Evolutionary conservation across 2,329 filamentous ascomycete species (phyloP), one percentile per base, ranked within the genome.

Genomic region (Epichloe festucae): DNA sequence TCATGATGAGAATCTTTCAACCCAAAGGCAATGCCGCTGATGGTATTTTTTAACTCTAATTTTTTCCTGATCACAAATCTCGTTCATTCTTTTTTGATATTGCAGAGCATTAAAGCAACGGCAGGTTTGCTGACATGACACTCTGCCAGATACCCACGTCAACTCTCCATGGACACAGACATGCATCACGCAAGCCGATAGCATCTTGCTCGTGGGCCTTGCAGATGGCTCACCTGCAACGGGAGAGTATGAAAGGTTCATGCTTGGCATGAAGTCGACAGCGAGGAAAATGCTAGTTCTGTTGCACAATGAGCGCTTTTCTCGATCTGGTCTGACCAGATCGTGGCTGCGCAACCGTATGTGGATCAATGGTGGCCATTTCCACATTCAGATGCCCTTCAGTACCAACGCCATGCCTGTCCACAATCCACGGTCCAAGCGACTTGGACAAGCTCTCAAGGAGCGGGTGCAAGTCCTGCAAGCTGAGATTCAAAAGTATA

Each of bases 121-220:
- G 38, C 27, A 36, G 31, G 5, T 50, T 52, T 54, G 58, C 67
- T 71, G 62, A 68, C 56, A 53, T 50, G n/a, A 34, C 19, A 34
- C 31, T 8, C 36, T 23, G 38, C 35, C 48, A 84, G 93, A 98
- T 66, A 98, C 94, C 4, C 95, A 84, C 54, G 93, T 97, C 60
- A 97, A 95, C 60, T 89, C 94, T 2, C 90, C 91, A 0, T 98
- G 93, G 93, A 98, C 94, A 0, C 89, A 96, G 62, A 97, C 93
- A 0, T 98, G 94, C 65, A 96, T 98, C 57, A 85, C 86, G 15
- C 93, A 98, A 67, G 93, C 93, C 2, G 93, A 98, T 67, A 96
- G 90, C 59, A 96, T 98, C 56, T 75, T 98, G 7, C 75, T 98
- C 8, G 89, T 98, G 31, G 93, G 89, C 1, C 71, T 97, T 14